Evolutionary conservation across 2,329 filamentous ascomycete species (phyloP).

Genomic region (Ascochyta rabiei): DNA sequence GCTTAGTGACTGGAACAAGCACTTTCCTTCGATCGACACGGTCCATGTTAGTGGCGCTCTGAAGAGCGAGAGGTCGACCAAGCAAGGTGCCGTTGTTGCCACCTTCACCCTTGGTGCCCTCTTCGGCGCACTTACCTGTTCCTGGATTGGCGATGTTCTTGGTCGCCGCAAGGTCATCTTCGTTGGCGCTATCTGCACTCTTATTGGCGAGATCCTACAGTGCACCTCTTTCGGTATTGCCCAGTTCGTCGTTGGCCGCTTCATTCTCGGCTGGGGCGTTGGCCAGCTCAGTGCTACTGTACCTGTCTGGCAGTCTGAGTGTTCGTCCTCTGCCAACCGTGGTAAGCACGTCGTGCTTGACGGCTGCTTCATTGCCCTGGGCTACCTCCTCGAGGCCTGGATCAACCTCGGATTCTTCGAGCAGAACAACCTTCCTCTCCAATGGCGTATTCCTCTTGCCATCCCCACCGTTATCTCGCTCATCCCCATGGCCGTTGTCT

Average conservation of each 20-base stretch:
- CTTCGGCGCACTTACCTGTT: slow-evolving; percentile 54
- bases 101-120: slow-evolving; percentile 56
- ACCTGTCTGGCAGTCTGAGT: slow-evolving; percentile 56
- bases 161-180: slow-evolving; percentile 56
- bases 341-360: slow-evolving; percentile 52
- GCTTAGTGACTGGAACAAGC: slow-evolving; percentile 48
- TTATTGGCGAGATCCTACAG: slow-evolving; percentile 54
- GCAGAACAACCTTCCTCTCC: slow-evolving; percentile 61
- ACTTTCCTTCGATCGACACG: slow-evolving; percentile 59
- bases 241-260: slow-evolving; percentile 55
- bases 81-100: slow-evolving; percentile 54
- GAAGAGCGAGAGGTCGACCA: slow-evolving; percentile 53
- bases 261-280: slow-evolving; percentile 53
- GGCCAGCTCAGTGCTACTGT: slow-evolving; percentile 54
- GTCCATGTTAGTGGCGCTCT: slow-evolving; percentile 50
- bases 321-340: slow-evolving; percentile 47
- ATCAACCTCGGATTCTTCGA: slow-evolving; percentile 64
- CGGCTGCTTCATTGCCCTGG: slow-evolving; percentile 55
- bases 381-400: slow-evolving; percentile 56
- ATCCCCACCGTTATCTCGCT: slow-evolving; percentile 65
- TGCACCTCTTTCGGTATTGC: slow-evolving; percentile 53
- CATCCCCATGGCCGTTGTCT: slow-evolving; percentile 62
- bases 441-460: slow-evolving; percentile 72
- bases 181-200: slow-evolving; percentile 47
- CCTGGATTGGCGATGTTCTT: slow-evolving; percentile 53